phyloP scores from a whole-genome alignment of 805 yeast species.

The Kazachstania viticola region DNA sequence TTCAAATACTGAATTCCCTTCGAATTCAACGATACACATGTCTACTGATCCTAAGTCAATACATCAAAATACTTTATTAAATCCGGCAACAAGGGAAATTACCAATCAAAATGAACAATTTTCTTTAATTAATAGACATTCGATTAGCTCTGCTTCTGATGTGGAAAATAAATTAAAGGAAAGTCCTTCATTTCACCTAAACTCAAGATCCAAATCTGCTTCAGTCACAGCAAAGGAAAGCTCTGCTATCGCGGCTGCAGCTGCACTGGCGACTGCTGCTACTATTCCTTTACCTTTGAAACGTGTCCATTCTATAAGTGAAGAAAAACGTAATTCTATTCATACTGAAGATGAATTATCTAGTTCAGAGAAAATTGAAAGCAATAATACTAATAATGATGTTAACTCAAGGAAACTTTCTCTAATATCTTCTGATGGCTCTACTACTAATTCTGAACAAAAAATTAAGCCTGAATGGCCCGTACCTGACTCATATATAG shows the following conservation, averaged over 20 bases:
- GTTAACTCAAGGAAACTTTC: constrained; percentile 1
- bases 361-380: constrained; percentile 5
- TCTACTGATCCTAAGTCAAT: too few relatives aligned
- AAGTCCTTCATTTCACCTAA: too few relatives aligned
- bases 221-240: neutral
- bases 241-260: constrained; percentile 42
- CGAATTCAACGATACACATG: too few relatives aligned
- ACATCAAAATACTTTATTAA: too few relatives aligned
- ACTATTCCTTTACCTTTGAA: constrained; percentile 55
- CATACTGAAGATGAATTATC: constrained; percentile 3
- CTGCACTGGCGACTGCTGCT: constrained; percentile 74
- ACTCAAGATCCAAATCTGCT: neutral
- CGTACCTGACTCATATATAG: constrained; percentile 39
- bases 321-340: neutral
- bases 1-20: too few relatives aligned
- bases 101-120: too few relatives aligned
- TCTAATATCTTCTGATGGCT: too few relatives aligned
- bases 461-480: constrained; percentile 12
- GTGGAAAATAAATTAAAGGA: too few relatives aligned
- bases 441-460: neutral
- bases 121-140: too few relatives aligned
- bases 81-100: too few relatives aligned
- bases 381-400: neutral
- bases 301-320: neutral
- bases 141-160: too few relatives aligned